Evolutionary conservation across 2,329 filamentous ascomycete species (phyloP), one percentile per base, ranked within the genome.

Genomic region (Fusarium nygamai): DNA sequence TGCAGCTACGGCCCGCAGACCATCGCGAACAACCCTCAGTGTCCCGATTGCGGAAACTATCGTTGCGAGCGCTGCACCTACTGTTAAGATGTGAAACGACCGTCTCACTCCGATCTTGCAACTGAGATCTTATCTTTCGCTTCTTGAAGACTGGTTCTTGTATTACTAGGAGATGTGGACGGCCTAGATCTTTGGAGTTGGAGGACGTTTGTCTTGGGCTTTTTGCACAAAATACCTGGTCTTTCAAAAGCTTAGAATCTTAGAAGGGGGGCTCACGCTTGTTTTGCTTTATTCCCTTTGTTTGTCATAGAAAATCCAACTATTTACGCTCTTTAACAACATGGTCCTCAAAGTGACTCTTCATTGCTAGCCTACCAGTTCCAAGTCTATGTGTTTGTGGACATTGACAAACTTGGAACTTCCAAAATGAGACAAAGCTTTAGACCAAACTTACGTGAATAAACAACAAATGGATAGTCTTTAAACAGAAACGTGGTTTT

Each of bases 61-160:
- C 79, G 79, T 5, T 81, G 79, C 50, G 0, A 1, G 1, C 5
- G 57, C 36, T 81, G 79, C 58, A n/a, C 8, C 36, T 80, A 78
- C 61, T 61, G 20, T 43, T 56, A 64, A 41, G 36, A 8, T 7
- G 6, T 11, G 4, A 17, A 5, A 20, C 5, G 2, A 1, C 5
- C 11, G 20, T 9, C 12, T 19, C 22, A 8, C 17, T 12, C 12
- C 10, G 20, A 13, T 13, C 4, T 38, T 19, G 19, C 14, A 5
- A 19, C 19, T 11, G 24, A 8, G 19, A 11, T 24, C 4, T 8
- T 19, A n/a, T 50, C n/a, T 53, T 53, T 53, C 48, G n/a, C 48
- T 51, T 51, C 48, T 34, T 34, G 31, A 9, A 24, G 31, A 53
- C 48, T 33, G 36, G 31, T 38, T 27, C 20, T 24, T 33, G 29